Evolutionary conservation across 1,139 yeast genomes (phyloP), one percentile per base, ranked within the genome.

Genomic region (Saccharomyces hybrid): DNA sequence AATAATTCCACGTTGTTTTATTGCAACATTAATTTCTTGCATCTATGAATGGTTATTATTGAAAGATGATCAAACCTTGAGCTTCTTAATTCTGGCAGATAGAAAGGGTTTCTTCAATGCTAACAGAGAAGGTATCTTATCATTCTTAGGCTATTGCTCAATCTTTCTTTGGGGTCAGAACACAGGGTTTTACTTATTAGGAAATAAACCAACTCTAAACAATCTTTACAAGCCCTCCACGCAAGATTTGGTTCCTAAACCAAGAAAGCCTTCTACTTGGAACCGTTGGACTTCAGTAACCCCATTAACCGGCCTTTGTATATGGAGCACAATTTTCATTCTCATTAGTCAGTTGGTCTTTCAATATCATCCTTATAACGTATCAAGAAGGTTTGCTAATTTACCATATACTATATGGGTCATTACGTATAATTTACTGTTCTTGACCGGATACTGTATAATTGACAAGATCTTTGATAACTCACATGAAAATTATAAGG

Each of bases 351-450:
- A 70, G 56, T 58, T 71, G 27, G 70, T 78, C 3, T 73, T 74
- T 46, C 69, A 75, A n/a, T 73, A 78, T 5, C 78, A 79, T 52
- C 75, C 78, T 23, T 77, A 77, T 55, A 75, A 76, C 19, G 83
- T 88, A 1, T 88, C 97, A 1, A 79, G 99, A 67, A 79, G 98
- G 62, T 76, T 91, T 62, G 97, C 97, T 0, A 93, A 93, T 66
- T 71, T 88, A 13, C 84, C 96, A 0, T 93, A 93, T 62, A 86
- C 89, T 3, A 67, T 87, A 23, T 88, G 96, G 96, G 90, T 88
- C 1, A 85, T 84, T n/a, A 80, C 95, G 0, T 90, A 84, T 72
- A 93, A 91, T 68, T 73, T 88, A 1, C 78, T 81, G 2, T 79
- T 78, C 54, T 66, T 88, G 28, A 70, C 81, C n/a, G 69, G 80